A percentile compares a stretch with the other conserved stretches of the same genome.
Conservation (phyloP, 139 green algal species). For the Coelastrella sp. region DNA sequence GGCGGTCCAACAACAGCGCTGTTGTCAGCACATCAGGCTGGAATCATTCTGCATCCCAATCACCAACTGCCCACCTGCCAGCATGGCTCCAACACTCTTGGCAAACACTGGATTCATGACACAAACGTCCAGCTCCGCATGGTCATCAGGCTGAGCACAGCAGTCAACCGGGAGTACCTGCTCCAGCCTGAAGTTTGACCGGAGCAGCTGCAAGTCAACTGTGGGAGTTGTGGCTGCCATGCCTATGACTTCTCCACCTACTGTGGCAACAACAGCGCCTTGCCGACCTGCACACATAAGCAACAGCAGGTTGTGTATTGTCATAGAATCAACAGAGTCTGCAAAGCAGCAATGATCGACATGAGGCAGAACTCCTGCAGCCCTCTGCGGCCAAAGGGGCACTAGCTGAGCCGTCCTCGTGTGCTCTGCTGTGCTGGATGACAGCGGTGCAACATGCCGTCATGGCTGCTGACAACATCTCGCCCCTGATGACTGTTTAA, state of each 20-base stretch:
- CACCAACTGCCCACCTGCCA: conserved; percentile 23
- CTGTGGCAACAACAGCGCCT: conserved; percentile 51
- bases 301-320: too few relatives aligned
- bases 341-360: too few relatives aligned
- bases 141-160: conserved; percentile 44
- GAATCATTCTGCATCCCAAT: neutral
- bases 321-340: too few relatives aligned
- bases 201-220: conserved; percentile 65
- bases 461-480: too few relatives aligned
- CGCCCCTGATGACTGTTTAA: neutral
- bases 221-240: conserved; percentile 57
- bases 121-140: conserved; percentile 70
- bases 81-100: conserved; percentile 12
- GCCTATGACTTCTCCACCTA: conserved; percentile 66
- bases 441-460: too few relatives aligned
- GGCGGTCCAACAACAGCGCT: too few relatives aligned
- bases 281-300: conserved; percentile 7
- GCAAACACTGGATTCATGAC: conserved; percentile 79
- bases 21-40: too few relatives aligned
- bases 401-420: neutral
- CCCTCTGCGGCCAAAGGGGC: neutral
- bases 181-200: conserved; percentile 59
- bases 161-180: conserved; percentile 2
- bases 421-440: too few relatives aligned
- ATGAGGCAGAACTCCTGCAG: too few relatives aligned